Evolutionary conservation across 2,329 filamentous ascomycete species (phyloP).

Genomic region (Beauveria medogensis): DNA sequence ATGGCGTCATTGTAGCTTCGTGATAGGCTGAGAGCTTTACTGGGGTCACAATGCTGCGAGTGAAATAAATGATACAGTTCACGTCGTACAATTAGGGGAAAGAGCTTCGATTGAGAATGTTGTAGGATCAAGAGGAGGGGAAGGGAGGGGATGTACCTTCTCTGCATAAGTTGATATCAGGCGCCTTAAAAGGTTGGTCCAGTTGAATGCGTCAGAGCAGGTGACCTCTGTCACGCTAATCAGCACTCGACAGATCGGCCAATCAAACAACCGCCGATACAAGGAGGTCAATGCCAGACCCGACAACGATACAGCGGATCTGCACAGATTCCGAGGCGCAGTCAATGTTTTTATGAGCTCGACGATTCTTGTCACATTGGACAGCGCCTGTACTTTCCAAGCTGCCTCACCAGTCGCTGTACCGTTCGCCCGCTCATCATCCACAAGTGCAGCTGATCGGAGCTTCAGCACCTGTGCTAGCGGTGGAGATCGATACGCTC

Average conservation of each 20-base stretch:
- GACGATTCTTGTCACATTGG: too few species aligned
- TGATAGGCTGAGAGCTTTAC: neutral
- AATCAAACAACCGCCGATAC: neutral
- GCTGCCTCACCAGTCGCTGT: neutral
- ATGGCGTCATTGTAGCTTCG: conserved; percentile 6
- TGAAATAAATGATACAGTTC: neutral
- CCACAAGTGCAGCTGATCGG: neutral
- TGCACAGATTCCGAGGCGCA: neutral
- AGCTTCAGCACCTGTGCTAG: neutral
- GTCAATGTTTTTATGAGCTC: neutral
- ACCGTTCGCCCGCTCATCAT: neutral
- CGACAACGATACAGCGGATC: neutral
- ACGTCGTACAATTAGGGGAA: neutral
- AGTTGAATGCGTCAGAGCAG: conserved; percentile 1
- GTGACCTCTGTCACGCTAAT: conserved; percentile 2
- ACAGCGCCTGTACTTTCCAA: too few species aligned
- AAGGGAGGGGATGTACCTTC: conserved; percentile 3
- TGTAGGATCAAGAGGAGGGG: neutral
- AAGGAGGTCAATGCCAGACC: neutral
- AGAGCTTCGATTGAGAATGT: neutral
- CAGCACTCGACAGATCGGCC: conserved; percentile 1
- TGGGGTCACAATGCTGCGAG: neutral
- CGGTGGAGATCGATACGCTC: neutral
- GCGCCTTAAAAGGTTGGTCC: neutral
- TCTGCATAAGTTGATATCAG: neutral